Percentiles rank a stretch among this genome's conserved stretches.
Evolutionary conservation across 2,329 filamentous ascomycete species (phyloP).

Genomic region (Didymella pinodella): DNA sequence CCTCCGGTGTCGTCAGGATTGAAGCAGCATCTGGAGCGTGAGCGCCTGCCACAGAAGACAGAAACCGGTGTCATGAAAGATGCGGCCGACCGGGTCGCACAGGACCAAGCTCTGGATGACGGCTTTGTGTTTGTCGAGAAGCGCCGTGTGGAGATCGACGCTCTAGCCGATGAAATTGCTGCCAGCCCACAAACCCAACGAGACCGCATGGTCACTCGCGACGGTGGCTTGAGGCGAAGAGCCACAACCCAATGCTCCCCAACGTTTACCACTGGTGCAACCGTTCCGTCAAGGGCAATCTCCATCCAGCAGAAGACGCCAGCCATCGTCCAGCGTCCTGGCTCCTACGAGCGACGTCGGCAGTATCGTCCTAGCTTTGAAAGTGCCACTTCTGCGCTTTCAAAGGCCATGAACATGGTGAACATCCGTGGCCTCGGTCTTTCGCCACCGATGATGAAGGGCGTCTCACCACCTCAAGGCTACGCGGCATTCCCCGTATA

Average conservation of each 20-base stretch:
- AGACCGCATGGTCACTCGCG: slow-evolving; percentile 59
- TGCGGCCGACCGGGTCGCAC: slow-evolving; percentile 72
- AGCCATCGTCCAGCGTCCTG: slow-evolving; percentile 71
- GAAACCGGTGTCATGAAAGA: slow-evolving; percentile 52
- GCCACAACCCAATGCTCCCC: slow-evolving; percentile 80
- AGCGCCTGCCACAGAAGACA: slow-evolving; percentile 52
- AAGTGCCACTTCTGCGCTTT: slow-evolving; percentile 89
- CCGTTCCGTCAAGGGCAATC: slow-evolving; percentile 75
- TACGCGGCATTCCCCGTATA: slow-evolving; percentile 88
- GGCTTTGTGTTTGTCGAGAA: slow-evolving; percentile 98
- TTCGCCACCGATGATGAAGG: slow-evolving; percentile 66
- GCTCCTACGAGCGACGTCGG: slow-evolving; percentile 81
- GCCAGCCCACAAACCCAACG: slow-evolving; percentile 72
- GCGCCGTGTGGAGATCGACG: slow-evolving; percentile 93
- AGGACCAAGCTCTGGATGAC: slow-evolving; percentile 88
- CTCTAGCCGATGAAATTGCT: slow-evolving; percentile 92
- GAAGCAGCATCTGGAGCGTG: slow-evolving; percentile 57
- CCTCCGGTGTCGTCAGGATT: slow-evolving; percentile 56
- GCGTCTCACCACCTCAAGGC: slow-evolving; percentile 74
- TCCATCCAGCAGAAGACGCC: slow-evolving; percentile 74
- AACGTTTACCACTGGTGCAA: slow-evolving; percentile 72
- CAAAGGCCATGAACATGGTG: slow-evolving; percentile 93
- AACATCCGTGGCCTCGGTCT: slow-evolving; percentile 78
- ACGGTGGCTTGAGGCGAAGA: slow-evolving; percentile 73
- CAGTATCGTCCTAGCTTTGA: slow-evolving; percentile 75